A percentile compares a stretch with the other conserved stretches of the same genome.
Evolutionary conservation across 106 monocot genomes (phyloP).

Genomic region (Dioscorea alata): DNA sequence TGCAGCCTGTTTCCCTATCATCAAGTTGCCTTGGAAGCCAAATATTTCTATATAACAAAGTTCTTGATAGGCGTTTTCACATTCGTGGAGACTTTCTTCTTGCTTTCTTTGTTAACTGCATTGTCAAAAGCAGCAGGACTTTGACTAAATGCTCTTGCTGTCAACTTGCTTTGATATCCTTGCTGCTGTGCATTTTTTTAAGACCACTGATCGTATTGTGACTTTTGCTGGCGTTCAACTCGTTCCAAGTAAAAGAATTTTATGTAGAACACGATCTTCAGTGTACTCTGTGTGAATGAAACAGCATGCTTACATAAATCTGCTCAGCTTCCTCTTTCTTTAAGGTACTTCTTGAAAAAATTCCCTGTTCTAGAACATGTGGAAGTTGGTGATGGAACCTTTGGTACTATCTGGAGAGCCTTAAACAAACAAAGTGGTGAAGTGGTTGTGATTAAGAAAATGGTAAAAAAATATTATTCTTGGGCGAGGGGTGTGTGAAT

Average conservation of each 20-base stretch:
- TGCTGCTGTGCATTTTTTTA: conserved; percentile 20
- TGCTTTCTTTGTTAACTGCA: conserved; percentile 77
- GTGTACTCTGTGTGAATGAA: no score
- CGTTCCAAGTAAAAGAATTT: no score
- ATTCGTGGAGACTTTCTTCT: conserved; percentile 49
- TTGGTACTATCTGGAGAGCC: conserved; percentile 75
- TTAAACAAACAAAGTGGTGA: conserved; percentile 65
- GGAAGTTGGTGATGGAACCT: conserved; percentile 85
- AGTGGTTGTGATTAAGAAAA: conserved; percentile 94
- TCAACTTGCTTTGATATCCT: conserved; percentile 5
- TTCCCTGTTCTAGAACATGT: no score
- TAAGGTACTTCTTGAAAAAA: no score
- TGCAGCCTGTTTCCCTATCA: conserved; percentile 53
- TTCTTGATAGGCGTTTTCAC: conserved; percentile 72
- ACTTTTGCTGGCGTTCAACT: no score
- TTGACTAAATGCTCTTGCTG: conserved; percentile 3
- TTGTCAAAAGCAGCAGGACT: conserved; percentile 23
- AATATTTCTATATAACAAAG: conserved; percentile 39
- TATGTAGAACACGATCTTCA: no score
- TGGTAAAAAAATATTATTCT: conserved; percentile 92
- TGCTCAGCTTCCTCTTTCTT: no score
- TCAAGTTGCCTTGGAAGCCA: conserved; percentile 49
- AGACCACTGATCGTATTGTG: conserved; percentile 6
- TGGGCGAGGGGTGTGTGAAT: conserved; percentile 98
- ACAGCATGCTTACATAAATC: no score